Evolutionary conservation across 371 early-diverging fungal genomes (phyloP), one percentile per base, ranked within the genome.

Genomic region (Rhizopus arrhizus): DNA sequence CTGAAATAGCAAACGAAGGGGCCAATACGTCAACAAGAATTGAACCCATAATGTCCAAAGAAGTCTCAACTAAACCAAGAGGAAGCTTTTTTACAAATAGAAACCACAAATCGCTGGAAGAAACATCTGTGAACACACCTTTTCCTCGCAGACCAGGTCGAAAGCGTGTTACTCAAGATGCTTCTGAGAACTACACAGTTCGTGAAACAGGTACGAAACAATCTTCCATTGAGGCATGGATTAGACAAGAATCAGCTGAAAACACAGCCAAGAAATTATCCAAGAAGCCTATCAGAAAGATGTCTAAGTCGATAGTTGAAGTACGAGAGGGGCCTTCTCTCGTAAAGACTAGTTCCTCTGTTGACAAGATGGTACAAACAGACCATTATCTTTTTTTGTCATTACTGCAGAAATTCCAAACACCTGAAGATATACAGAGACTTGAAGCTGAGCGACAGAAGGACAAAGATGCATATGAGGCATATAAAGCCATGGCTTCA

Each of bases 301-400:
- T 15, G n/a, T 13, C 15, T 6, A 36, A 36, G 36, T 11, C 36
- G 6, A 2, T 11, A 9, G 36, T 11, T 36, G 36, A 6, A 36
- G 11, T 9, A 36, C 9, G 36, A 36, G 36, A 40, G 40, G 12
- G 12, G 2, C 10, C 40, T 12, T 22, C 8, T 40, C 10, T 7
- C 40, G 12, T 40, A 40, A 40, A 40, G 40, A 40, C 40, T 10
- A 40, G 40, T 8, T 7, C 31, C 7, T 48, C 48, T 28, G 10
- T 48, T 28, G 48, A 48, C 31, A 15, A n/a, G 16, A 29, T 16
- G 10, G 48, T 28, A 7, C 48, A 48, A 29, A 48, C 48, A 48
- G 48, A 48, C 48, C 16, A 8, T 2, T 48, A 48, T 29, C 48
- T 48, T 48, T 48, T 48, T 5, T 28, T 48, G 29, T 28, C 48